Evolutionary conservation across 2,329 filamentous ascomycete species (phyloP), one percentile per base, ranked within the genome.

Genomic region (Talaromyces sp.): DNA sequence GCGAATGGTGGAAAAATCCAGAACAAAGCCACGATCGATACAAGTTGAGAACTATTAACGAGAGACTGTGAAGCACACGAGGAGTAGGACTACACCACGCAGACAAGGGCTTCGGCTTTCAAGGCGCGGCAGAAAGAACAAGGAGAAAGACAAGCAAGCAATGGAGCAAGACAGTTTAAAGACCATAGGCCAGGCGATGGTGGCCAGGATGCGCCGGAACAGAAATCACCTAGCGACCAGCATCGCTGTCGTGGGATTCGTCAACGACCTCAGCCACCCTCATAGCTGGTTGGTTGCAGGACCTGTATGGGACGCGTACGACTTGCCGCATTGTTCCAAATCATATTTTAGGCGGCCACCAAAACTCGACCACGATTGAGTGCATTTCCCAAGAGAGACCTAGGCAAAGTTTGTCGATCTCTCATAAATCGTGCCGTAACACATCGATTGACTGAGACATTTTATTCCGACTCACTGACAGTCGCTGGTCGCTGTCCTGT

Each of bases 61-160:
- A 58, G 22, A 33, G 56, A 58, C 56, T 56, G 51, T 39, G 57
- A 62, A 59, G 57, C 13, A 56, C 58, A 51, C 27, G 55, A 57
- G 58, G 55, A 36, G 27, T 47, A 53, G 13, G 28, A 15, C 49
- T 28, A 53, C 49, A 28, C 25, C 49, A 30, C 49, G 49, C 25
- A 27, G 13, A 53, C 49, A 53, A 53, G 28, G 25, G 25, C 49
- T 28, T 28, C 27, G 28, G 17, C 22, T 22, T 36, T 36, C 33
- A 19, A 25, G 44, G 44, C 44, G 22, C 10, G 9, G 19, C 19
- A 47, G 27, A n/a, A 53, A 10, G 49, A 53, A 53, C 5, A 30
- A 53, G 19, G 11, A 28, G 25, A 27, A 28, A 53, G 28, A 32
- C 27, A 53, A 4, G 27, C 22, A 25, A 52, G 49, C 22, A 28